Percentiles rank a stretch among this genome's conserved stretches.
These are phyloP conservation scores for Colletotrichum gloeosporioides DNA, from an alignment of 2,329 filamentous ascomycete genomes.

Conservation along the genomic window DNA sequence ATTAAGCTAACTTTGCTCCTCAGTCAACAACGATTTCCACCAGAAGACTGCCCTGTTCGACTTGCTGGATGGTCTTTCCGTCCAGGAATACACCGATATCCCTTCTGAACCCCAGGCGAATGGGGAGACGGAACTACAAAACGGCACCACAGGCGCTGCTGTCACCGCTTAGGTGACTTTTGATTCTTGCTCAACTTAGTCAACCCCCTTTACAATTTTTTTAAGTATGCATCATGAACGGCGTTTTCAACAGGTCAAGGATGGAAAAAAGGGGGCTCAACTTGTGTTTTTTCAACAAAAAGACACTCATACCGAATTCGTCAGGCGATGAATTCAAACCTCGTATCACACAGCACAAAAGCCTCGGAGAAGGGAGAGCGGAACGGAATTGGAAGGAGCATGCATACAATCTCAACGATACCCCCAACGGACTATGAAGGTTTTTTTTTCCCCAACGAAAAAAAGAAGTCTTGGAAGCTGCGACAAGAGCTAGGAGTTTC, in stretches of 20 bases:
- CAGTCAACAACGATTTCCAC: constrained; percentile 98
- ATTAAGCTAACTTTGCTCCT: not conserved
- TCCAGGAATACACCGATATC: constrained; percentile 64
- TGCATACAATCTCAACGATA: constrained; percentile 48
- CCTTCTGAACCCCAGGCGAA: constrained; percentile 31
- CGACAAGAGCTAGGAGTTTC: constrained; percentile 17
- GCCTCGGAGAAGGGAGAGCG: constrained; percentile 24
- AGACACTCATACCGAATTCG: constrained; percentile 19
- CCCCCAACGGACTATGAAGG: constrained; percentile 30
- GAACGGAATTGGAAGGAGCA: constrained; percentile 20
- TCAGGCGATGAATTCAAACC: not conserved
- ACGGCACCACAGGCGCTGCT: constrained; percentile 17
- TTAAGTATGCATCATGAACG: constrained; percentile 25
- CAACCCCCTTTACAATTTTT: constrained; percentile 23
- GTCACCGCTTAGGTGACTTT: constrained; percentile 20
- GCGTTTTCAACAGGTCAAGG: constrained; percentile 24
- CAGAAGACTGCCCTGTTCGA: constrained; percentile 81
- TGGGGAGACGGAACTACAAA: constrained; percentile 17
- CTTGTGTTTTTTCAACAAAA: constrained; percentile 32
- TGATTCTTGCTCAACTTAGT: constrained; percentile 23
- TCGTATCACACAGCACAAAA: constrained; percentile 25
- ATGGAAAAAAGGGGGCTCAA: constrained; percentile 21
- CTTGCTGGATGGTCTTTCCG: constrained; percentile 79
- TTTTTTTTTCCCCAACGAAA: constrained; percentile 17
- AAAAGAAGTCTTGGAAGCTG: constrained; percentile 7